Evolutionary conservation across 768 basidiomycete species (phyloP), one percentile per base, ranked within the genome.

Genomic region (Amanita phalloides): DNA sequence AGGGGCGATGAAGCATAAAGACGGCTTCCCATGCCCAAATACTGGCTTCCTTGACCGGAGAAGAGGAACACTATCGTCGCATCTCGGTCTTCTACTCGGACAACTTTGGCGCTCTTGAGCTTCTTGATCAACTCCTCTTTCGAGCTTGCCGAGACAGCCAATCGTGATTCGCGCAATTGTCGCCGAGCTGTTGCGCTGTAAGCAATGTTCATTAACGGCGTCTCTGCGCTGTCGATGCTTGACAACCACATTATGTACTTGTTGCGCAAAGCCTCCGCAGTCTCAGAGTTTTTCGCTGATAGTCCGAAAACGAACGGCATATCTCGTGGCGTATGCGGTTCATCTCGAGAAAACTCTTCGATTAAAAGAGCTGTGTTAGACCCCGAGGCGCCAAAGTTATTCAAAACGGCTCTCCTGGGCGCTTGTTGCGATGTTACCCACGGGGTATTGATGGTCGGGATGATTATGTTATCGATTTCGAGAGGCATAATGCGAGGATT

Each of bases 361-460:
- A 87, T 57, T 6, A 87, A 44, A 10, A 86, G 57, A 0, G 82
- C 76, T 2, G 75, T 72, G 54, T 87, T 87, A 6, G 84, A 85
- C 0, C 86, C 86, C 21, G 84, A 72, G 0, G 85, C 85, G 17
- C 86, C 86, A 56, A 85, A 89, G 57, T 86, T 88, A 57, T 85
- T 86, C 50, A 89, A 66, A 23, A 87, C 56, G 1, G 82, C 83
- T 6, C 83, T 71, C 10, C 71, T 65, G 28, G 55, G 53, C 4
- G 69, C 66, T 6, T 55, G 56, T 3, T 60, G 59, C 7, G 63
- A 58, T n/a, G 65, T 58, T 7, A 48, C 23, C 84, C 85, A 87
- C 2, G 65, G 57, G 1, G 58, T 53, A 0, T 67, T 55, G 11
- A 53, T 48, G 0, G 65, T 72, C 55, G 74, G 64, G 38, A 87